Conservation (phyloP, 2,329 filamentous ascomycete species). For the Aspergillus pseudotamarii region DNA sequence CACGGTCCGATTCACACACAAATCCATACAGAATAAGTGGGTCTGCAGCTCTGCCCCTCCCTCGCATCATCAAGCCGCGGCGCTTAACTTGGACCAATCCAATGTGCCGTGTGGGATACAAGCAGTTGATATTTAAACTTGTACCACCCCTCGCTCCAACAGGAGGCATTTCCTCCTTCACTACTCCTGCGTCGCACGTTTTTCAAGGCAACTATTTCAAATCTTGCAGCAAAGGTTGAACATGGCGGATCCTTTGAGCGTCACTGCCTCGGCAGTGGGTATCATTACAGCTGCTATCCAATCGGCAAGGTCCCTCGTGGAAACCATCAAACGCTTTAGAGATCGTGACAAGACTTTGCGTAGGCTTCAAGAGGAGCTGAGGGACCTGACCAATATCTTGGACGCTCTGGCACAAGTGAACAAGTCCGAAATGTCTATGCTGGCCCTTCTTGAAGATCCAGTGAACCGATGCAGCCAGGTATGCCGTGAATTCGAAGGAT, state of each 20-base stretch:
- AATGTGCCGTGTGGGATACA: too few relatives aligned
- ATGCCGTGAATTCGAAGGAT: conserved; percentile 40
- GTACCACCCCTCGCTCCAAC: too few relatives aligned
- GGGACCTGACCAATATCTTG: conserved; percentile 38
- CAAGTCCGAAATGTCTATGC: conserved; percentile 21
- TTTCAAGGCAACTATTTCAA: too few relatives aligned
- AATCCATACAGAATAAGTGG: too few relatives aligned
- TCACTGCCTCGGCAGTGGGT: conserved; percentile 36
- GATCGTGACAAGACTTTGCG: conserved; percentile 38
- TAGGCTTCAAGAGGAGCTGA: conserved; percentile 37
- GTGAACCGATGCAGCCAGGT: conserved; percentile 40
- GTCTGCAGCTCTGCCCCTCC: too few relatives aligned
- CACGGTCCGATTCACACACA: too few relatives aligned
- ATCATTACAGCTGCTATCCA: conserved; percentile 38
- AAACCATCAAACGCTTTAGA: conserved; percentile 38
- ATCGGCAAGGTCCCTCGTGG: conserved; percentile 37
- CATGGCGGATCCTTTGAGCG: conserved; percentile 39
- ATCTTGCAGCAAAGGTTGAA: too few relatives aligned
- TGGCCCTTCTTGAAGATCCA: conserved; percentile 39
- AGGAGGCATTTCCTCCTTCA: too few relatives aligned
- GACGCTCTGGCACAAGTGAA: conserved; percentile 29
- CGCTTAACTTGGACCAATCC: too few relatives aligned
- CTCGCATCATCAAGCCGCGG: too few relatives aligned
- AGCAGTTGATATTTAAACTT: too few relatives aligned
- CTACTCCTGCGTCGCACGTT: too few relatives aligned